Percentiles rank a stretch among this genome's conserved stretches.
Evolutionary conservation across 352 stramenopile genomes (phyloP).

Genomic region (Globisporangium mamillatum): DNA sequence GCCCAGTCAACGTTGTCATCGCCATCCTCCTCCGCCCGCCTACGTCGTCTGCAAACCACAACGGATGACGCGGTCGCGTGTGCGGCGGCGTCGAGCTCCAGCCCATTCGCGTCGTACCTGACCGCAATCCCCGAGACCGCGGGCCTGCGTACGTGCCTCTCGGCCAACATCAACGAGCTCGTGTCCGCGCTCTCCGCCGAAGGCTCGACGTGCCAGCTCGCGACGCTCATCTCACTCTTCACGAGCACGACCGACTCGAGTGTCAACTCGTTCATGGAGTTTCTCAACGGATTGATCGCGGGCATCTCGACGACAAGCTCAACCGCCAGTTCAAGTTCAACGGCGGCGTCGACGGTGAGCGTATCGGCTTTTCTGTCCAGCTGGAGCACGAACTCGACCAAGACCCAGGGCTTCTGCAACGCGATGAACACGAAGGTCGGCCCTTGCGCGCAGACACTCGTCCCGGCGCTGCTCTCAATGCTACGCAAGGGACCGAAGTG

Average conservation of each 20-base stretch:
- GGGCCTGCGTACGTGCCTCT: slow-evolving; percentile 45
- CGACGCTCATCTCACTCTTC: slow-evolving; percentile 44
- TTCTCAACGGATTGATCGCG: slow-evolving; percentile 37
- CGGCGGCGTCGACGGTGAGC: slow-evolving; percentile 14
- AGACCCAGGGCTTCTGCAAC: slow-evolving; percentile 45
- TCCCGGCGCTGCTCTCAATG: slow-evolving; percentile 39
- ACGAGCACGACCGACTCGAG: slow-evolving; percentile 23
- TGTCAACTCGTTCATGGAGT: slow-evolving; percentile 37
- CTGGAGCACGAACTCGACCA: slow-evolving; percentile 41
- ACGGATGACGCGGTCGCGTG: slow-evolving; percentile 35
- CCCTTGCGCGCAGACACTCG: slow-evolving; percentile 40
- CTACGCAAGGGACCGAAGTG: slow-evolving; percentile 46
- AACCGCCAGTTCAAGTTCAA: slow-evolving; percentile 7
- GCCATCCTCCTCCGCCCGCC: background rate
- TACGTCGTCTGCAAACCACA: slow-evolving; percentile 9
- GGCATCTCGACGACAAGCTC: slow-evolving; percentile 25
- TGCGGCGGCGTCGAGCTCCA: slow-evolving; percentile 36
- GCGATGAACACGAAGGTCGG: slow-evolving; percentile 53
- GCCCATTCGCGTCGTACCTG: slow-evolving; percentile 43
- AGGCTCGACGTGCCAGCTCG: slow-evolving; percentile 44
- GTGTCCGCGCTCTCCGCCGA: slow-evolving; percentile 31
- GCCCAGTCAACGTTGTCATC: background rate
- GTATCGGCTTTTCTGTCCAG: slow-evolving; percentile 27
- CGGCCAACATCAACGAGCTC: slow-evolving; percentile 46
- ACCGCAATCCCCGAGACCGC: slow-evolving; percentile 38